Evolutionary conservation across 2,329 filamentous ascomycete genomes (phyloP).

Genomic region (Aquanectria penicillioides): DNA sequence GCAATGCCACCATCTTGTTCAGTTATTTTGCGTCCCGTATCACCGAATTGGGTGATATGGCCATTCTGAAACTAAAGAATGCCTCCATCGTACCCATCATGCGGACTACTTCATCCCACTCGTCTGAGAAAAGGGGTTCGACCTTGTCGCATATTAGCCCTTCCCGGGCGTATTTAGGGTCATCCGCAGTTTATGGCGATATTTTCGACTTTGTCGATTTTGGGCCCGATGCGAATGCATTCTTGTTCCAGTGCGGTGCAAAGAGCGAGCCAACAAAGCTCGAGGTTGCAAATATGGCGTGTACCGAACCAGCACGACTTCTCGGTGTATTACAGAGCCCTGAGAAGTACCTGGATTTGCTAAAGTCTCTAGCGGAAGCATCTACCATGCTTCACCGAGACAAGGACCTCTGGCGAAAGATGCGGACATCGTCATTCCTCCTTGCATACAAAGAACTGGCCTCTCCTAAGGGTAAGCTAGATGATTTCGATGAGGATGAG

Average conservation of each 20-base stretch:
- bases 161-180: constrained; percentile 82
- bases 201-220: constrained; percentile 99
- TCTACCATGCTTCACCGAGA: constrained; percentile 77
- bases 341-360: constrained; percentile 86
- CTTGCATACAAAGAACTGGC: constrained; percentile 83
- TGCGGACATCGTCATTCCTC: constrained; percentile 81
- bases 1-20: constrained; percentile 78
- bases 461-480: constrained; percentile 56
- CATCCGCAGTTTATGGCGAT: constrained; percentile 75
- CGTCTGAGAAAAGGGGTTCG: constrained; percentile 53
- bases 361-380: constrained; percentile 83
- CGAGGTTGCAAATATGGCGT: constrained; percentile 87
- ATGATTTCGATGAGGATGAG: constrained; percentile 68
- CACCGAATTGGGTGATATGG: constrained; percentile 73
- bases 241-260: constrained; percentile 87
- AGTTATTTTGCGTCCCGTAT: constrained; percentile 84
- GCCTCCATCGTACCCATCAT: constrained; percentile 78
- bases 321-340: constrained; percentile 81
- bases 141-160: constrained; percentile 65
- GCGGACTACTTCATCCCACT: constrained; percentile 42
- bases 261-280: constrained; percentile 89
- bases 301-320: constrained; percentile 83
- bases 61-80: constrained; percentile 68
- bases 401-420: constrained; percentile 78
- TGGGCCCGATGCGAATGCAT: constrained; percentile 85